These are phyloP conservation scores for Fusarium sp. DNA, from an alignment of 2,329 filamentous ascomycete genomes.

Conservation along the genomic window DNA sequence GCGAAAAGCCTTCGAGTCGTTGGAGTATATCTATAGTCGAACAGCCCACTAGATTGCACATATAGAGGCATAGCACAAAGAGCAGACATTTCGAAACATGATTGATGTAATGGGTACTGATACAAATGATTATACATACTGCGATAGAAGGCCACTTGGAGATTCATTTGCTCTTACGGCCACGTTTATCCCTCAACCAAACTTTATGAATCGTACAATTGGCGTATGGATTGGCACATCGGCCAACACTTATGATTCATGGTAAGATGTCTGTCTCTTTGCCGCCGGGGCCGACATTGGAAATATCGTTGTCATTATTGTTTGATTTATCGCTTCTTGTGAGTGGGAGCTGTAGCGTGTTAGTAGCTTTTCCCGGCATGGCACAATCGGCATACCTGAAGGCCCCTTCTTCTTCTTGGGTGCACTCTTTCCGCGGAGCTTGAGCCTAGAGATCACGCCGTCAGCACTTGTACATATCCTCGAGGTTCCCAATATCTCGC, in stretches of 20 bases:
- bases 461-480: slow-evolving; percentile 41
- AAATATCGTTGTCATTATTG: slow-evolving; percentile 26
- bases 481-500: slow-evolving; percentile 35
- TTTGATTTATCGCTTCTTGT: slow-evolving; percentile 45
- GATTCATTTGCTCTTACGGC: background rate
- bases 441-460: slow-evolving; percentile 61
- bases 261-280: background rate
- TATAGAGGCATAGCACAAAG: background rate
- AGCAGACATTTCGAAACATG: background rate
- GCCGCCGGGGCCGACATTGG: slow-evolving; percentile 3
- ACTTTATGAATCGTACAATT: background rate
- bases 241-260: background rate
- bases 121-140: slow-evolving; percentile 42
- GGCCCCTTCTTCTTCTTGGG: slow-evolving; percentile 85
- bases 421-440: slow-evolving; percentile 83
- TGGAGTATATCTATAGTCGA: background rate
- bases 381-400: slow-evolving; percentile 44
- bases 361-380: slow-evolving; percentile 1
- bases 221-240: background rate
- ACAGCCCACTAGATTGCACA: background rate
- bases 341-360: slow-evolving; percentile 39
- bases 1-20: background rate
- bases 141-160: slow-evolving; percentile 3
- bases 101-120: slow-evolving; percentile 21
- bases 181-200: background rate